Base-by-base conservation (phyloP, 2,329 filamentous ascomycete species). In the Seiridium unicorne region DNA sequence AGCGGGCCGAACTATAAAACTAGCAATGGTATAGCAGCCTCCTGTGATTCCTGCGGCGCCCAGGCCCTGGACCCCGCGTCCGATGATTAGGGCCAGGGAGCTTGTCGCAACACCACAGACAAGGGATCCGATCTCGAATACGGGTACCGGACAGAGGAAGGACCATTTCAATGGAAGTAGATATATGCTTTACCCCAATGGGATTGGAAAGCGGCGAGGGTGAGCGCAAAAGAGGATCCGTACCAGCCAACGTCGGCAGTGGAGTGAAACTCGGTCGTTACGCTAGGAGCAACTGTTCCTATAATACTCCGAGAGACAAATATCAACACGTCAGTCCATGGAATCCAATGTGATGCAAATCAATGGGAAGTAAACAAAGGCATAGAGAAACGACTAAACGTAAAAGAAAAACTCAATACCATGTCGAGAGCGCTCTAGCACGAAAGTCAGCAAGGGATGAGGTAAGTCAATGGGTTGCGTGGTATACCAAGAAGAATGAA, bases 11-110 rank as follows among this genome's bases (percentile, higher is more conserved):
- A 76, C 72, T 34, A 64, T 62, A 44, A 68, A 61, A 32, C 64
- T 62, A 32, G 71, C 58, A 53, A 75, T 73, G 61, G 70, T 63
- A 31, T 64, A 64, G 2, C 59, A 64, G 4, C 76, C 76, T 3
- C 70, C 68, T n/a, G 72, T 70, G 11, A 76, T 69, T 1, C 76
- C 74, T 0, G 69, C 74, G 5, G 66, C 71, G 0, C 76, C 77
- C 1, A 74, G 38, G 2, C 76, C 76, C 3, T 76, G 68, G 1
- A 79, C 53, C 0, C 73, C 73, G 18, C 77, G 69, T 0, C 77
- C 77, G 0, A 69, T 62, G 13, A 78, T 78, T 1, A 79, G 72
- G 3, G 70, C 71, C 4, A 65, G 63, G 1, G 71, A 74, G 13
- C 63, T 72, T 0, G 70, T 70, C 0, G 70, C 66, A 7, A 64